Conservation (phyloP, 371 early-diverging fungal species). For the Blakeslea trispora region DNA sequence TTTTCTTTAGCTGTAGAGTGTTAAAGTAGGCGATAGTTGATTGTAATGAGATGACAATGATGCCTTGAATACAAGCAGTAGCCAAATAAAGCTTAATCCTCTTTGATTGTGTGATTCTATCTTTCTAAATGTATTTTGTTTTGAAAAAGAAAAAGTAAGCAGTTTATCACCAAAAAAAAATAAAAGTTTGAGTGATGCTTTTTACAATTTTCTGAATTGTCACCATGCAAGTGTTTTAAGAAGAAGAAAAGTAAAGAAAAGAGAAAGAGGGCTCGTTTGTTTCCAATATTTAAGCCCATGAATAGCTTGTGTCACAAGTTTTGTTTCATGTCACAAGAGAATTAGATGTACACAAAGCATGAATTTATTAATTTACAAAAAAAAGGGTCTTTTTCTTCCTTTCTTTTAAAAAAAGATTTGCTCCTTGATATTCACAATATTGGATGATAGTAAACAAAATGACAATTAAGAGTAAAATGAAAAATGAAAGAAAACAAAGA, state of each 20-base stretch:
- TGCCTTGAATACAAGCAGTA: slow-evolving; percentile 41
- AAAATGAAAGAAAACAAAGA: neutral
- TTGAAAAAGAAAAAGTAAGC: neutral
- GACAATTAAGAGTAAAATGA: neutral
- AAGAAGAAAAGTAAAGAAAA: slow-evolving; percentile 2
- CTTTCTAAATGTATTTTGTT: too few relatives aligned
- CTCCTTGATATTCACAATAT: neutral
- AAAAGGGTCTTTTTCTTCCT: slow-evolving; percentile 6
- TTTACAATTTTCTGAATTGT: slow-evolving; percentile 22
- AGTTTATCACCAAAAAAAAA: too few relatives aligned
- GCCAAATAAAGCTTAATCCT: slow-evolving; percentile 41
- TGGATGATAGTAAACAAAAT: too few relatives aligned
- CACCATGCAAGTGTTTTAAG: slow-evolving; percentile 15
- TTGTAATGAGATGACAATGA: slow-evolving; percentile 40
- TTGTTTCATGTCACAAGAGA: neutral
- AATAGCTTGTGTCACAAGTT: slow-evolving; percentile 3
- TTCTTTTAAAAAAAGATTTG: neutral
- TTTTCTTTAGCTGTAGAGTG: slow-evolving; percentile 24
- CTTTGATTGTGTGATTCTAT: slow-evolving; percentile 38
- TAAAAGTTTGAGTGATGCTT: too few relatives aligned
- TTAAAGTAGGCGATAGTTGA: slow-evolving; percentile 41
- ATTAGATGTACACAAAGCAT: neutral
- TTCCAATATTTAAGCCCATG: neutral
- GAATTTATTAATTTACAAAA: slow-evolving; percentile 12
- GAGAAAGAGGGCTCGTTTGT: neutral